Evolutionary conservation across 2,329 filamentous ascomycete genomes (phyloP).

Genomic region (Daldinia sp.): DNA sequence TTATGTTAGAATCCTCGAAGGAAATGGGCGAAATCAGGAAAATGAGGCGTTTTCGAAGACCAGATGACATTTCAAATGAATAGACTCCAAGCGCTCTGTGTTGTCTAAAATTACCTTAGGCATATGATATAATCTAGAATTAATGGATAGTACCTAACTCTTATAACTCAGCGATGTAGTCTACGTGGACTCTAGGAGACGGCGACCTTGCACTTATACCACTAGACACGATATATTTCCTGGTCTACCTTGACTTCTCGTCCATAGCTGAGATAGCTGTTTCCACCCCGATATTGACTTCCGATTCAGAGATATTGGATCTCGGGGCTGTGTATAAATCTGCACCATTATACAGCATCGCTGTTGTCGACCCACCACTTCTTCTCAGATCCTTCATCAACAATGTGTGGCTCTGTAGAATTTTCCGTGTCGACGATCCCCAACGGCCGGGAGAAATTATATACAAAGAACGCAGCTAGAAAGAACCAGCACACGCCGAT

Average conservation of each 20-base stretch:
- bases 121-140: no score
- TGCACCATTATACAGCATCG: constrained; percentile 3
- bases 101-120: no score
- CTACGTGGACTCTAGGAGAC: background rate
- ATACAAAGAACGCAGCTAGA: constrained; percentile 32
- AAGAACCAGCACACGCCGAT: constrained; percentile 28
- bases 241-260: background rate
- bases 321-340: background rate
- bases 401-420: constrained; percentile 19
- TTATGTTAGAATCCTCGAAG: background rate
- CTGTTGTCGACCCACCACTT: constrained; percentile 34
- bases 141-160: no score
- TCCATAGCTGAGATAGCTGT: background rate
- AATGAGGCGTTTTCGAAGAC: background rate
- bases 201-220: background rate
- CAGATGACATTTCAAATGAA: no score
- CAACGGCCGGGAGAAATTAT: constrained; percentile 27
- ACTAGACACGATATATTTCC: background rate
- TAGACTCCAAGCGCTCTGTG: no score
- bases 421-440: constrained; percentile 16
- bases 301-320: background rate
- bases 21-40: background rate
- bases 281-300: background rate
- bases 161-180: background rate
- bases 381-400: constrained; percentile 5